These are phyloP conservation scores for Pyrenophora tritici-repentis DNA, from an alignment of 2,329 filamentous ascomycete species.

Conservation along the genomic window DNA sequence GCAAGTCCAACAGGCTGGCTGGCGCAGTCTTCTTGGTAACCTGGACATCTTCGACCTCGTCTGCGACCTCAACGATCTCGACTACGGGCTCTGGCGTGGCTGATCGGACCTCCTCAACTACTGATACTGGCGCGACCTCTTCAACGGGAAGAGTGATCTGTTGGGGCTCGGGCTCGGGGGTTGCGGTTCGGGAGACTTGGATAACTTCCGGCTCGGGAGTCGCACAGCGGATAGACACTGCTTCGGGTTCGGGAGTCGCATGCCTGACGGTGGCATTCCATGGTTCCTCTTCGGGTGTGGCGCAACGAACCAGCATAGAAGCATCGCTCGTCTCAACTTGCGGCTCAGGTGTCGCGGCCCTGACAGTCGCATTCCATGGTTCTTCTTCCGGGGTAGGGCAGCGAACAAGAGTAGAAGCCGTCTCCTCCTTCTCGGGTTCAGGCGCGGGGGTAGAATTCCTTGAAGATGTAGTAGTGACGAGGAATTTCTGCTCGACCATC, in stretches of 20 bases:
- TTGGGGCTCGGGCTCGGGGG: not conserved
- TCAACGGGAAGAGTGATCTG: not conserved
- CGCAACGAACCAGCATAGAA: slow-evolving; percentile 10
- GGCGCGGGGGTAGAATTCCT: not conserved
- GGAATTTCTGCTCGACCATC: slow-evolving; percentile 10
- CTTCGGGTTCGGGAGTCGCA: not conserved
- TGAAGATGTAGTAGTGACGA: slow-evolving; percentile 9
- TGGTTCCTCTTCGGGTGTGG: slow-evolving; percentile 11
- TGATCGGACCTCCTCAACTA: not conserved
- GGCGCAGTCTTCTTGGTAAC: slow-evolving; percentile 7
- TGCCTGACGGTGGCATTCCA: slow-evolving; percentile 6
- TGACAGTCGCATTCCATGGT: slow-evolving; percentile 8
- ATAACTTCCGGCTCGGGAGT: not conserved
- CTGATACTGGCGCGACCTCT: not conserved
- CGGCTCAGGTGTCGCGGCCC: not conserved
- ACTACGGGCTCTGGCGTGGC: not conserved
- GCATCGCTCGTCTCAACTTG: not conserved
- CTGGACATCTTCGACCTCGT: not conserved
- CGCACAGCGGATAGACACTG: not conserved
- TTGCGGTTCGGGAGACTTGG: not conserved
- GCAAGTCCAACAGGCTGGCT: slow-evolving; percentile 8
- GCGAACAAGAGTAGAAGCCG: slow-evolving; percentile 7
- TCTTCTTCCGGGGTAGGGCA: slow-evolving; percentile 10
- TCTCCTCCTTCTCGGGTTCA: not conserved
- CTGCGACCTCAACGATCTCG: too few species aligned